Evolutionary conservation across 176 grass and related monocot species (phyloP), one percentile per base, ranked within the genome.

Genomic region (Raddia distichophylla): DNA sequence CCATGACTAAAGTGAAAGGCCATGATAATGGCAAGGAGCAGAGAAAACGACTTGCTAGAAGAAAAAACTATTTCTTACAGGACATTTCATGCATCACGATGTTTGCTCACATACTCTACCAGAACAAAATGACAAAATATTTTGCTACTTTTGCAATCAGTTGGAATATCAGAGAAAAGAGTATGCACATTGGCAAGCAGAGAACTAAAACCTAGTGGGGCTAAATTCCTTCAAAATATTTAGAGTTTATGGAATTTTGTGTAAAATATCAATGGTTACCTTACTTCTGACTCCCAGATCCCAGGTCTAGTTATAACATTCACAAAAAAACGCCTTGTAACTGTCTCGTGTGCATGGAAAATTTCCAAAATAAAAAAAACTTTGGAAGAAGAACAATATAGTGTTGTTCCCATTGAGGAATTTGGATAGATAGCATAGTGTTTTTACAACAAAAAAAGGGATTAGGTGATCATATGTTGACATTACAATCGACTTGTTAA

Each of bases 401-500:
- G 12, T 18, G 48, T 27, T 60, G 51, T 88, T 20, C 16, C 8
- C 60, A 68, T 52, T 44, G 52, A 47, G 10, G 3, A 57, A 13
- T 84, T 58, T 56, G 11, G 64, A 50, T 19, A 77, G 85, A 82
- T 1, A 77, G 74, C 17, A 27, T 69, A 78, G 9, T 78, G n/a
- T 6, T 54, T 33, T 16, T 64, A 76, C 19, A 64, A 18, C 84
- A 10, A 67, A 68, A 80, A 60, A 65, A 8, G 4, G 2, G 64
- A 76, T 42, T 45, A 48, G 3, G 14, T 45, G 22, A 33, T 55
- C 6, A 55, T 77, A 15, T 61, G 35, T 60, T n/a, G 16, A 73
- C 37, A 50, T 9, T 37, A 62, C 5, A 83, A 43, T 57, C 57
- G 22, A 80, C 27, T 50, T 35, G 70, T 13, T n/a, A 56, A 58